These are phyloP conservation scores for Cordia subcordata DNA, from an alignment of 257 asterid species.

Conservation along the genomic window DNA sequence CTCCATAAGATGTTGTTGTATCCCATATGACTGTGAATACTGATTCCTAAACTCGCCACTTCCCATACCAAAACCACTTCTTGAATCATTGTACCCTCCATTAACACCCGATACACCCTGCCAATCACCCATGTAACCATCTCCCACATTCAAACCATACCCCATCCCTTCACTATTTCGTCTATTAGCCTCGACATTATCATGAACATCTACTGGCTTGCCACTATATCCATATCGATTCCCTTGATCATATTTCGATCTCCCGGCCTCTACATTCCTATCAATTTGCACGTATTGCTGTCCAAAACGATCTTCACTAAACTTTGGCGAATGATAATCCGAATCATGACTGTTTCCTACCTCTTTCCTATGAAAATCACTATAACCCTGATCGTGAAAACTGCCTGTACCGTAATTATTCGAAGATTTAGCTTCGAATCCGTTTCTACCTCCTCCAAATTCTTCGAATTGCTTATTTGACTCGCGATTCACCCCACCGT, in stretches of 20 bases:
- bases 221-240: conserved; percentile 11
- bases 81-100: conserved; percentile 24
- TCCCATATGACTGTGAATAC: conserved; percentile 21
- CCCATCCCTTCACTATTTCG: conserved; percentile 23
- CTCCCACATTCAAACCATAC: not conserved
- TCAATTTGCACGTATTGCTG: not conserved
- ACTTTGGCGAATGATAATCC: not conserved
- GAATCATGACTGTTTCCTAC: not conserved
- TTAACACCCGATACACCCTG: conserved; percentile 12
- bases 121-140: not conserved
- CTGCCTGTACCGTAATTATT: conserved; percentile 3
- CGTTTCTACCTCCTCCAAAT: conserved; percentile 5
- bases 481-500: conserved; percentile 41
- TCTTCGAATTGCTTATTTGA: conserved; percentile 8
- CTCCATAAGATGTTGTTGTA: conserved; percentile 27
- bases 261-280: not conserved
- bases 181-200: conserved; percentile 17
- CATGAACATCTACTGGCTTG: conserved; percentile 25
- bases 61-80: conserved; percentile 20
- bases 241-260: conserved; percentile 3
- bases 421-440: conserved; percentile 19
- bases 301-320: no score
- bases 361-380: conserved; percentile 23
- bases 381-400: conserved; percentile 15
- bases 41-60: conserved; percentile 19